Base-by-base conservation (phyloP, 129 eudicot genomes). In the Escallonia herrerae region DNA sequence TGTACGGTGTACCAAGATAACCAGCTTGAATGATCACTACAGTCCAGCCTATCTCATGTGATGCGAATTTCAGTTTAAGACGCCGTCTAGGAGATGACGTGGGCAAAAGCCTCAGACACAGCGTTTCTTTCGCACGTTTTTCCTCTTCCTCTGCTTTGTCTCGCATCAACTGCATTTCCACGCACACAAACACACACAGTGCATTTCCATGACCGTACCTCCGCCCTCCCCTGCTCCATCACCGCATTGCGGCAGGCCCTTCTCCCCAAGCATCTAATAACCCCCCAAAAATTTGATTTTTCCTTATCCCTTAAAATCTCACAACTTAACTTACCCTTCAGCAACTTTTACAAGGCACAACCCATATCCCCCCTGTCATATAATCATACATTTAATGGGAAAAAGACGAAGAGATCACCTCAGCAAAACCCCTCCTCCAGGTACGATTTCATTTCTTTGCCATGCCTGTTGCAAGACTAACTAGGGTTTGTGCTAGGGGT, bases 361-460 rank as follows among this genome's bases (percentile, higher is more conserved):
- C 8, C 2, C 3, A 8, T 56, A n/a, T 69, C 15, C 4, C 15
- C 37, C 5, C 40, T 11, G 45, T 40, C 39, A 15, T 52, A 62
- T 4, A 15, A 15, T 6, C 40, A 38, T 46, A 65, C 15, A 60
- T 8, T 48, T 70, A 14, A 77, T 77, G 80, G 86, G 80, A 56
- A 81, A 81, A 62, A 73, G 86, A 69, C 71, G 74, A 65, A 69
- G 69, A 65, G 50, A 74, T 43, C 69, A 77, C 75, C 60, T 52
- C 52, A 69, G 50, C 49, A 73, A 60, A 41, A 52, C 77, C 12
- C 80, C 77, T 41, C 68, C 82, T 69, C 69, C 73, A 42, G 48
- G 82, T 77, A 72, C 33, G 68, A 63, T 53, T 62, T 43, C 42
- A 4, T 53, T 49, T 44, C 33, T 6, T n/a, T 15, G 13, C 3